phyloP scores from a whole-genome alignment of 371 early-diverging fungal genomes.

The Dichotomocladium elegans region DNA sequence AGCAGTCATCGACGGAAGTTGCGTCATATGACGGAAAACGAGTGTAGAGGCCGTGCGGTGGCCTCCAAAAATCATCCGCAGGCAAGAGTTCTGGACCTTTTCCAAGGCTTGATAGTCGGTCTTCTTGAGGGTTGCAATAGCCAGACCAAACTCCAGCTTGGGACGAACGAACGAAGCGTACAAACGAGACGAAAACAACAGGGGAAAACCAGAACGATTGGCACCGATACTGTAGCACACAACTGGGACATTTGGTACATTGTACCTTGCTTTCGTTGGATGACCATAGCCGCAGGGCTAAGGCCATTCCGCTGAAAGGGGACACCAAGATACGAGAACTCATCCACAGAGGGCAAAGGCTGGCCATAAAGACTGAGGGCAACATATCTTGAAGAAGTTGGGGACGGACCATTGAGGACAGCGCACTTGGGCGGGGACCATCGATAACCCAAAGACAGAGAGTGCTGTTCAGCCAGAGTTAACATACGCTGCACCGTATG shows the following conservation, averaged over 20 bases:
- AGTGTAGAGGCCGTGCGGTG: no score
- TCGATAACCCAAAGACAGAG: constrained; percentile 10
- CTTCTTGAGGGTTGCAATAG: background rate
- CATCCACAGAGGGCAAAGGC: background rate
- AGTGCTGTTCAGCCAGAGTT: constrained; percentile 7
- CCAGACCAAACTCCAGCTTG: constrained; percentile 6
- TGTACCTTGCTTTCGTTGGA: no score
- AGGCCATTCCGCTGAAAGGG: background rate
- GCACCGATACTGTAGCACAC: background rate
- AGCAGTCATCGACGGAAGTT: no score
- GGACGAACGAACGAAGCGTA: constrained; percentile 2
- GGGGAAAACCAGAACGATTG: constrained; percentile 2
- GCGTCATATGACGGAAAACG: no score
- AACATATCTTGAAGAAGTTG: background rate
- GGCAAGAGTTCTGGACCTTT: constrained; percentile 5
- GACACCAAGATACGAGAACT: constrained; percentile 5
- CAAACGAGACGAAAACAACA: constrained; percentile 1
- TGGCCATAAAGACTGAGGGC: background rate
- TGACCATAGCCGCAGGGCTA: no score
- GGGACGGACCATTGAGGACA: constrained; percentile 5
- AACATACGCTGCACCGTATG: background rate
- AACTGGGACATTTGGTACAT: constrained; percentile 4
- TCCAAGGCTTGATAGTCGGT: background rate
- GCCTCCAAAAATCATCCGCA: constrained; percentile 12
- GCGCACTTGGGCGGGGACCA: constrained; percentile 24